Evolutionary conservation across 2,329 filamentous ascomycete species (phyloP), one percentile per base, ranked within the genome.

Genomic region (Orbilia blumenaviensis): DNA sequence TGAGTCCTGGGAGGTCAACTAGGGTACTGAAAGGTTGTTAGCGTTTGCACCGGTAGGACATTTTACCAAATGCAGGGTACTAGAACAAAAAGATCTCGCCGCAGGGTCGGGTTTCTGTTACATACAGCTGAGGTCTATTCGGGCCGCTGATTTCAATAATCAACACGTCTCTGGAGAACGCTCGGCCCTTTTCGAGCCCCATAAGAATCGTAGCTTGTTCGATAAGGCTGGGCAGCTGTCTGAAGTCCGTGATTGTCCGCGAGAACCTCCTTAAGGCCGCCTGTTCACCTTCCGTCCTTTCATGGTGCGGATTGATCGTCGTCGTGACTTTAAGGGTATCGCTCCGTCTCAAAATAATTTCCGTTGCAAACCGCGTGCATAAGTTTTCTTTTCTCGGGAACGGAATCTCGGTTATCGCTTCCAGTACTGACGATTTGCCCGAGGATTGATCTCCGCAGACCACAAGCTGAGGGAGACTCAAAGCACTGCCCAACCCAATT

Each of bases 361-460:
- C 87, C 0, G 88, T 90, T 0, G 88, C 86, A 73, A 90, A 90
- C 0, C 87, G 84, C 0, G 89, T 90, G 79, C 88, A 90, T 0
- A 88, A 68, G 23, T 83, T 85, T 12, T 86, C 85, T 3, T 88
- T 86, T 9, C 85, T 82, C 0, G 88, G 87, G 52, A 91, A 90
- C 0, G 85, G 85, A 1, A 91, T 86, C 8, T 86, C 85, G 0
- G 88, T 88, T 52, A 91, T 87, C 0, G 89, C 89, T 77, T 90
- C 87, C 0, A 91, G 84, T 0, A 90, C 87, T 0, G 88, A 90
- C n/a, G 86, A 88, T 79, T 91, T 91, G 1, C 88, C 89, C 0
- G 86, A 86, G 0, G 86, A 88, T 67, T 89, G 87, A 64, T 89
- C 86, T 3, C 89, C 88, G 27, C 87, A 87, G 3, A 89, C 88